Conservation (phyloP, 1,284 basidiomycete species). For the Ceratobasidium sp. region DNA sequence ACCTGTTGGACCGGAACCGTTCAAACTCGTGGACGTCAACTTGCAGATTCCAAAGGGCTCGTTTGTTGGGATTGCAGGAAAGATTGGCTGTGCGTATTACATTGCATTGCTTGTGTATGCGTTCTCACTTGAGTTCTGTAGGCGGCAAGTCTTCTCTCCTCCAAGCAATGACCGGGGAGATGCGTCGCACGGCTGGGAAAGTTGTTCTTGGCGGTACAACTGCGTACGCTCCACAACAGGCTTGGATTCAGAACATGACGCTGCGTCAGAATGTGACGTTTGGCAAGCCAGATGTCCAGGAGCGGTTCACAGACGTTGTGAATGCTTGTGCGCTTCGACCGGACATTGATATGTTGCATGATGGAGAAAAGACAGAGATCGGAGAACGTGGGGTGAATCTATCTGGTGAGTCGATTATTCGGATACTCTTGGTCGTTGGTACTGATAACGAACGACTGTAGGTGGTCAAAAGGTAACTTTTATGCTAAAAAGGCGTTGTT, state of each 20-base stretch:
- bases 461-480: constrained; percentile 26
- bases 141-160: constrained; percentile 54
- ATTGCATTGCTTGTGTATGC: not conserved
- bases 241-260: constrained; percentile 58
- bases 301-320: constrained; percentile 45
- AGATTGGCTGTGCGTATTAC: constrained; percentile 50
- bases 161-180: constrained; percentile 54
- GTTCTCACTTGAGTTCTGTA: constrained; percentile 5
- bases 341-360: constrained; percentile 50
- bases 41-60: constrained; percentile 51
- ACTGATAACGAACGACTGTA: constrained; percentile 44
- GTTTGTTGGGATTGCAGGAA: constrained; percentile 54
- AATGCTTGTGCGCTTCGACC: constrained; percentile 51
- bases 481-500: not conserved
- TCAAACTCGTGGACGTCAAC: constrained; percentile 52
- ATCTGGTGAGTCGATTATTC: constrained; percentile 35
- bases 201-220: constrained; percentile 55
- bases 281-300: constrained; percentile 49
- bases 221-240: constrained; percentile 58
- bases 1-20: constrained; percentile 46
- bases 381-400: constrained; percentile 43
- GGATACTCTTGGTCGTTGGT: not conserved
- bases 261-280: constrained; percentile 53
- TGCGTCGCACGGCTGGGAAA: constrained; percentile 52
- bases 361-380: constrained; percentile 42